Conservation (phyloP, 2,329 filamentous ascomycete genomes). For the Aureobasidium uvarum region DNA sequence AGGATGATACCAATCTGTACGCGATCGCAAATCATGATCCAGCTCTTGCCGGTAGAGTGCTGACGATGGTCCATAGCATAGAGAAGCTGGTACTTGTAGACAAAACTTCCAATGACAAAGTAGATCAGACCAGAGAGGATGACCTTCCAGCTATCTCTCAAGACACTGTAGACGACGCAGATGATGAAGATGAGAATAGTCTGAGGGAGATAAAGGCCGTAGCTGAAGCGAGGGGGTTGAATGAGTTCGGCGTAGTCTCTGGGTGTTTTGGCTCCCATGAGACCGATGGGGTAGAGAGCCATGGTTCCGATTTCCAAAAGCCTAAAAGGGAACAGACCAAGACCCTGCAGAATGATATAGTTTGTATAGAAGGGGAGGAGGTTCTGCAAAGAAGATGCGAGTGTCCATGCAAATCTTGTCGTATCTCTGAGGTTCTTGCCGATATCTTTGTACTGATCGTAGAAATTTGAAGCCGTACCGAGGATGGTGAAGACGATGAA, state of each 20-base stretch:
- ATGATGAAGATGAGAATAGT: constrained; percentile 92
- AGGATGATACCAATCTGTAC: constrained; percentile 81
- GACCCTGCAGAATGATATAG: constrained; percentile 86
- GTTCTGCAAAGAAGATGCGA: constrained; percentile 72
- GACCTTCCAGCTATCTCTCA: constrained; percentile 75
- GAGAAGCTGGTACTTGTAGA: constrained; percentile 94
- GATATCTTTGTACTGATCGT: constrained; percentile 53
- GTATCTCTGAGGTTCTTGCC: constrained; percentile 75
- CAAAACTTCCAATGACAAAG: constrained; percentile 78
- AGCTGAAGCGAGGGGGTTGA: constrained; percentile 83
- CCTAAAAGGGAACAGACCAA: constrained; percentile 92
- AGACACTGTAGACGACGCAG: constrained; percentile 89
- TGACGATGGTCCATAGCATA: constrained; percentile 98
- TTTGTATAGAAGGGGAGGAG: constrained; percentile 87
- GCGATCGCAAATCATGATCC: constrained; percentile 95
- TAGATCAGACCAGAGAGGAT: constrained; percentile 80
- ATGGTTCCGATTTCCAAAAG: constrained; percentile 88
- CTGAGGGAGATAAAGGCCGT: constrained; percentile 93
- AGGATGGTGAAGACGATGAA: constrained; percentile 93
- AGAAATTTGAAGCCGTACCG: constrained; percentile 69
- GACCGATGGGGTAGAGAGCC: constrained; percentile 74
- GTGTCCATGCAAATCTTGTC: constrained; percentile 68
- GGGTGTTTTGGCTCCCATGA: constrained; percentile 78
- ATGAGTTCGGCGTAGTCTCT: constrained; percentile 82
- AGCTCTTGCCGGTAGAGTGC: constrained; percentile 87